These are phyloP conservation scores for Tricholomella constricta DNA, from an alignment of 768 basidiomycete genomes.

Conservation along the genomic window DNA sequence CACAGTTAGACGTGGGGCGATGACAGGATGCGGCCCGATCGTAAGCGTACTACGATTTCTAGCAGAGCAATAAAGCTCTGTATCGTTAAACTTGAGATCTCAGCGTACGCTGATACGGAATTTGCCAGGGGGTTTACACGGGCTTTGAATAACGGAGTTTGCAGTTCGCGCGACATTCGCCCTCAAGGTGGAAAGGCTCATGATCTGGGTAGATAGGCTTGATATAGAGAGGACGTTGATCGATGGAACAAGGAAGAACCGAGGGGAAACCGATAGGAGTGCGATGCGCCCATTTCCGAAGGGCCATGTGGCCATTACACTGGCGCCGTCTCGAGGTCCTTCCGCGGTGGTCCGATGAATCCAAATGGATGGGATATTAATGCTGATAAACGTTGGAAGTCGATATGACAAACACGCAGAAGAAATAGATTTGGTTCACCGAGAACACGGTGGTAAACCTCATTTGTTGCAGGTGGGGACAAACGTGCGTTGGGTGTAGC, in stretches of 20 bases:
- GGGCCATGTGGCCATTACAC: constrained; percentile 6
- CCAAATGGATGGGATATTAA: not conserved
- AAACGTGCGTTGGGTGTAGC: constrained; percentile 19
- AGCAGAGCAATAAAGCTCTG: no score
- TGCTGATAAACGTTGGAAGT: constrained; percentile 8
- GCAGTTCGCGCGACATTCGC: not conserved
- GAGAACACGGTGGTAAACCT: constrained; percentile 5
- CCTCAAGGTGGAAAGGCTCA: not conserved
- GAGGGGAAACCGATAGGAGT: not conserved
- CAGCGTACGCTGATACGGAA: no score
- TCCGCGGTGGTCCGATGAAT: constrained; percentile 4
- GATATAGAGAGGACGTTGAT: constrained; percentile 10
- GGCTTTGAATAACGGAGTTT: no score
- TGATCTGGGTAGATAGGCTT: constrained; percentile 2
- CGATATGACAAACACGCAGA: not conserved
- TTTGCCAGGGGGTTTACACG: no score
- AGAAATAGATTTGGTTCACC: not conserved
- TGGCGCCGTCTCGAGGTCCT: constrained; percentile 8
- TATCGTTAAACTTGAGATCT: no score
- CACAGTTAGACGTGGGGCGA: no score
- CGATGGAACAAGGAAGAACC: not conserved
- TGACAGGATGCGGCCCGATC: no score
- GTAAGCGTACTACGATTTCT: no score
- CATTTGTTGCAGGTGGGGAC: constrained; percentile 12
- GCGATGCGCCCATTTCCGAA: constrained; percentile 6